Conservation (phyloP, 352 stramenopile species). For the Globisporangium splendens region DNA sequence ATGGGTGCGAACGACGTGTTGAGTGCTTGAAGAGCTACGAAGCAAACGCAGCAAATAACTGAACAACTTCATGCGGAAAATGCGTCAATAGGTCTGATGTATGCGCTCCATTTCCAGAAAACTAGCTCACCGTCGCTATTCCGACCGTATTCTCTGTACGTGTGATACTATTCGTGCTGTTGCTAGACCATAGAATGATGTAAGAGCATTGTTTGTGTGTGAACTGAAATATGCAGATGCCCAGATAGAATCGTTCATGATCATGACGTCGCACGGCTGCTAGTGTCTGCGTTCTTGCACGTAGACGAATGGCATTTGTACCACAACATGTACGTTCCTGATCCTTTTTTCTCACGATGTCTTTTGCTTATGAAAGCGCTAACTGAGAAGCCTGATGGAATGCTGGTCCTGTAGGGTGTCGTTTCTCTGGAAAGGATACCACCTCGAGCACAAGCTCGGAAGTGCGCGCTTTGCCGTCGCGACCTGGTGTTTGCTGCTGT, state of each 20-base stretch:
- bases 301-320: conserved; percentile 85
- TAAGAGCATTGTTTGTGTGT: conserved; percentile 1
- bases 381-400: conserved; percentile 6
- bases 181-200: no score
- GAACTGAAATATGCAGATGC: conserved; percentile 49
- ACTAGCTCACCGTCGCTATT: conserved; percentile 29
- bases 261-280: conserved; percentile 37
- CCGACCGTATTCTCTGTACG: conserved; percentile 47
- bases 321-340: conserved; percentile 80
- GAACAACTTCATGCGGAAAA: background rate
- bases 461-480: conserved; percentile 45
- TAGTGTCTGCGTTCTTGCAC: conserved; percentile 81
- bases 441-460: conserved; percentile 60
- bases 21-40: conserved; percentile 1
- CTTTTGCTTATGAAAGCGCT: no score
- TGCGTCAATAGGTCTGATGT: conserved; percentile 37
- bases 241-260: conserved; percentile 46
- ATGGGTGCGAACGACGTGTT: conserved; percentile 29
- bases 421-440: conserved; percentile 82
- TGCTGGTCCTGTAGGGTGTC: conserved; percentile 44
- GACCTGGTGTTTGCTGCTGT: conserved; percentile 46
- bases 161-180: conserved; percentile 2
- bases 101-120: conserved; percentile 53
- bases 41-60: background rate
- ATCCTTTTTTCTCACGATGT: no score